Evolutionary conservation across 2,329 filamentous ascomycete genomes (phyloP), one percentile per base, ranked within the genome.

Genomic region (Dothistroma pini): DNA sequence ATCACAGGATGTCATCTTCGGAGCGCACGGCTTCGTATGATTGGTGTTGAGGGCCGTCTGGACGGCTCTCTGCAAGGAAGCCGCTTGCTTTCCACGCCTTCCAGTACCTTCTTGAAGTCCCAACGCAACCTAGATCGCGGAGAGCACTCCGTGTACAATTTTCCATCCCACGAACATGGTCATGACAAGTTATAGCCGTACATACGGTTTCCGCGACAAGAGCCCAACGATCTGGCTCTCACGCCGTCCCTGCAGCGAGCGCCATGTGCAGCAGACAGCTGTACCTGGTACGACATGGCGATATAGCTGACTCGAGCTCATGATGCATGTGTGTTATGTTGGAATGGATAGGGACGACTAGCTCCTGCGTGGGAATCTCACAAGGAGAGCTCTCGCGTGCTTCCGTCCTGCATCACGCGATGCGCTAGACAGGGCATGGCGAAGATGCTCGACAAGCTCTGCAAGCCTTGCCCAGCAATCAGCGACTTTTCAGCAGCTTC

Each of bases 371-470:
- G 4, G 16, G n/a, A 44, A 44, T n/a, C n/a, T 19, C 41, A 8
- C 38, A n/a, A 51, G 29, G 51, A 56, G 1, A 32, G 34, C 54
- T 63, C 62, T 63, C 56, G 62, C 62, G 62, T 61, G 59, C 59
- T 63, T 32, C 35, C n/a, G 21, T 51, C 29, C 51, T 51, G 35
- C 59, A 61, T 61, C 19, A 57, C 62, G 62, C 59, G 34, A 63
- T 63, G 59, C 59, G 59, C 56, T 61, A 61, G 53, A 35, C 50
- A 49, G 35, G 41, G 34, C 32, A 38, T 25, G 35, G 14, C 11
- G 34, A 59, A 62, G 57, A 54, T 41, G 25, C 52, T 49, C 48
- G 16, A 51, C 41, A 60, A 60, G 58, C 58, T 48, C 52, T 38
- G 29, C 53, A 60, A 60, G 44, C 57, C 52, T 62, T 51, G 53